These are phyloP conservation scores for Hortaea werneckii DNA, from an alignment of 2,329 filamentous ascomycete species.

Conservation along the genomic window DNA sequence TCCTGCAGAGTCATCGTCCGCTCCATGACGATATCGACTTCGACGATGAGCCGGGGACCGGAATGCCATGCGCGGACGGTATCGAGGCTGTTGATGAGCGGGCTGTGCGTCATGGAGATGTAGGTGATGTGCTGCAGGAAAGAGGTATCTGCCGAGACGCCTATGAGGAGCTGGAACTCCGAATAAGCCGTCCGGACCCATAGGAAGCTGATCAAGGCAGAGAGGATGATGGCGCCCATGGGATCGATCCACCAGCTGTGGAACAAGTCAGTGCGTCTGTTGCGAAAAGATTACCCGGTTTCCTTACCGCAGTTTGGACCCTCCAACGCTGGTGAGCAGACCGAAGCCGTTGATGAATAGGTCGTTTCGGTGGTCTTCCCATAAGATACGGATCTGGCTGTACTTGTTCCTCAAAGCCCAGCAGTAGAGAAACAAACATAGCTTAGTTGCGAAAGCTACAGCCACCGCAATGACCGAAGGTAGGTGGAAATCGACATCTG, in stretches of 20 bases:
- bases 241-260: conserved; percentile 83
- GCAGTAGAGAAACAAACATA: conserved; percentile 80
- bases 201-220: conserved; percentile 62
- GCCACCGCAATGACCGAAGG: conserved; percentile 77
- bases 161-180: conserved; percentile 86
- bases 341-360: conserved; percentile 87
- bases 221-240: conserved; percentile 77
- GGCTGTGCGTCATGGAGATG: conserved; percentile 77
- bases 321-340: conserved; percentile 83
- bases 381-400: conserved; percentile 81
- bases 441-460: conserved; percentile 76
- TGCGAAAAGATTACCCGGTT: no score
- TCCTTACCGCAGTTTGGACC: conserved; percentile 56
- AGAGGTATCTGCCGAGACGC: conserved; percentile 73
- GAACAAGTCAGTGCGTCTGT: not conserved
- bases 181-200: conserved; percentile 80
- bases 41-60: conserved; percentile 78
- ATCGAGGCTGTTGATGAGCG: conserved; percentile 73
- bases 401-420: conserved; percentile 85
- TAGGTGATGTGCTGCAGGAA: conserved; percentile 94
- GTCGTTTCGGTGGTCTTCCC: conserved; percentile 96
- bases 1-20: conserved; percentile 58
- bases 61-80: conserved; percentile 91
- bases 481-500: conserved; percentile 54
- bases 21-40: conserved; percentile 95